Percentiles rank a stretch among this genome's conserved stretches.
Evolutionary conservation across 495 filamentous ascomycete species (phyloP).

Genomic region (Stereocaulon alpinum): DNA sequence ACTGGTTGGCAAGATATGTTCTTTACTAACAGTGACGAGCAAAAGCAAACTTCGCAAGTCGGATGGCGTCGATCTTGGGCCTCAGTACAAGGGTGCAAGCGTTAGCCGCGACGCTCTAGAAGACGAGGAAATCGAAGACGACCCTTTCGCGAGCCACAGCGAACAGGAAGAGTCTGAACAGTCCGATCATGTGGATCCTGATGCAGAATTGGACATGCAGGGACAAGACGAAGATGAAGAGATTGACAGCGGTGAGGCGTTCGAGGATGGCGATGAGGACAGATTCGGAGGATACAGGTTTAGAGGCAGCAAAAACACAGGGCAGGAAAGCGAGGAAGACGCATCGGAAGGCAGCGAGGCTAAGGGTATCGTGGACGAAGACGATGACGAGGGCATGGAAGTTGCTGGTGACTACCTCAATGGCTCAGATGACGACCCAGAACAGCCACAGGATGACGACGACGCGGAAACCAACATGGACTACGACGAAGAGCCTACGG

Average conservation of each 20-base stretch:
- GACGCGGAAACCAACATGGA: constrained; percentile 24
- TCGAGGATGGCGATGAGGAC: constrained; percentile 51
- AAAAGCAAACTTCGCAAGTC: constrained; percentile 78
- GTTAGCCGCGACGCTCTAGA: constrained; percentile 65
- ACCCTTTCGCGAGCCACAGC: constrained; percentile 23
- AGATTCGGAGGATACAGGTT: constrained; percentile 45
- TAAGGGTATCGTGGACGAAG: constrained; percentile 18
- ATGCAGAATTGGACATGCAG: constrained; percentile 22
- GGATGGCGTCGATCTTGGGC: constrained; percentile 54
- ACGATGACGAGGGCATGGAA: constrained; percentile 19
- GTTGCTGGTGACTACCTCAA: not conserved
- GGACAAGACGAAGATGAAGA: constrained; percentile 37
- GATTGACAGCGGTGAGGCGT: constrained; percentile 53
- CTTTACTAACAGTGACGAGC: constrained; percentile 31
- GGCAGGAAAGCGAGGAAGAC: too few species aligned
- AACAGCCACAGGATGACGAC: not conserved
- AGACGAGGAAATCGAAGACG: constrained; percentile 34
- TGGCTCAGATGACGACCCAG: constrained; percentile 15
- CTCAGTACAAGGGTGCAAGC: constrained; percentile 69
- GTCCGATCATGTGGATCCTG: constrained; percentile 33
- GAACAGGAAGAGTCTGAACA: constrained; percentile 27
- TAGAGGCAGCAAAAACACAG: constrained; percentile 35
- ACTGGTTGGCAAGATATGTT: not conserved
- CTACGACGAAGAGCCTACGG: constrained; percentile 19
- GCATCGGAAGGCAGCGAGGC: constrained; percentile 22